Evolutionary conservation across 1,284 basidiomycete species (phyloP), one percentile per base, ranked within the genome.

Genomic region (Leccinum pseudoinsigne): DNA sequence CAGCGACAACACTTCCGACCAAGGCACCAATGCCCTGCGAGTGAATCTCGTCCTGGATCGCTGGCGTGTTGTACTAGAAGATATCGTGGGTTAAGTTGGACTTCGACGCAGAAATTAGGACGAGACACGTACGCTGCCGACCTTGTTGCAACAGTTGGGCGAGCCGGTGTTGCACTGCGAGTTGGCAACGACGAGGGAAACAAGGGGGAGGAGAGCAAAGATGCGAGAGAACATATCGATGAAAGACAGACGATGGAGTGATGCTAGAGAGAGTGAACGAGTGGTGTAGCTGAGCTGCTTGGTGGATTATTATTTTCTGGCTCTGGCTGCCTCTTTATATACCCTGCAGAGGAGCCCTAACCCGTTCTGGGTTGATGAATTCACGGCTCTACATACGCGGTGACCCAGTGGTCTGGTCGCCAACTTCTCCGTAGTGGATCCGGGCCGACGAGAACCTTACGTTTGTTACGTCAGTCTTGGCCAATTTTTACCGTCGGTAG

Each of bases 151-250:
- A 21, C 71, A 70, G 4, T 50, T 7, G 12, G n/a, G 9, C 12
- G 57, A 4, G 0, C 62, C 23, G 4, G 23, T 26, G 23, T 26
- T 26, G 23, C 23, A 5, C 23, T 26, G 23, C 23, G 23, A 26
- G 23, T 26, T 55, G 12, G 67, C 62, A 2, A 4, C 67, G 6
- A 68, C 26, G 16, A 70, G 50, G 47, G 55, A 69, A 21, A 18
- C 54, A 3, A 70, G 47, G 5, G 69, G 71, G 1, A 72, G 36
- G n/a, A 72, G 56, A 57, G 69, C 66, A 3, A 72, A 7, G 50
- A 72, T n/a, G 2, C 64, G 64, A 51, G 68, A 36, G n/a, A 8
- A 55, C 31, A 23, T 23, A 4, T 23, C 34, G 28, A 51, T 12
- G 54, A 55, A 7, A 6, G 40, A 57, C 4, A 55, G 28, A 56